Evolutionary conservation across 352 stramenopile species (phyloP).

Genomic region (Phytophthora chlamydospora): DNA sequence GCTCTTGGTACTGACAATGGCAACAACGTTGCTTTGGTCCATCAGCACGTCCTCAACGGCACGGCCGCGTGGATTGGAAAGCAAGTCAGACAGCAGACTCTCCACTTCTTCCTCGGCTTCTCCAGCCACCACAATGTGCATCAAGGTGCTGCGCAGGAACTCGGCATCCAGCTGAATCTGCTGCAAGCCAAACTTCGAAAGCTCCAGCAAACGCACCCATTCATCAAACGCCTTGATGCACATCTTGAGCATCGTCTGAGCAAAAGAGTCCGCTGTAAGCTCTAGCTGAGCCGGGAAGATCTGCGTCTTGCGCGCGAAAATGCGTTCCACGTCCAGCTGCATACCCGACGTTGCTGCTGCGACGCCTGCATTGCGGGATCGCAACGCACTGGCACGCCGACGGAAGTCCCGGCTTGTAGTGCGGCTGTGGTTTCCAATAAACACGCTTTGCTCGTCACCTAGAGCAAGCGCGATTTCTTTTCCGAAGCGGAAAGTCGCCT

Average conservation of each 20-base stretch:
- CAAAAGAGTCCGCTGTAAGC: constrained; percentile 66
- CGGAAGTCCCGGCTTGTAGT: constrained; percentile 69
- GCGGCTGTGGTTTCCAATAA: constrained; percentile 49
- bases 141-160: constrained; percentile 63
- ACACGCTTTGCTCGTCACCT: constrained; percentile 63
- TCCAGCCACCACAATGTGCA: constrained; percentile 53
- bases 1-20: constrained; percentile 85
- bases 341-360: constrained; percentile 46
- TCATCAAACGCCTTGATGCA: constrained; percentile 80
- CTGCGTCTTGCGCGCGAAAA: constrained; percentile 81
- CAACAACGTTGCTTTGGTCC: constrained; percentile 82
- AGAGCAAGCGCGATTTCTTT: constrained; percentile 71
- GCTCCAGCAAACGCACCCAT: constrained; percentile 60
- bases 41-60: constrained; percentile 73
- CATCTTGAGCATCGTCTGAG: constrained; percentile 78
- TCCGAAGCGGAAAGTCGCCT: constrained; percentile 57
- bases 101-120: constrained; percentile 69
- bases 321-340: constrained; percentile 81
- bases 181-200: constrained; percentile 75
- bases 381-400: constrained; percentile 55
- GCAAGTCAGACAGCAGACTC: constrained; percentile 72
- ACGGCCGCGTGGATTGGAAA: constrained; percentile 78
- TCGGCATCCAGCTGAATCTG: constrained; percentile 85
- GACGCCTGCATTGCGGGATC: constrained; percentile 56
- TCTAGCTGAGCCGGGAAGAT: constrained; percentile 60